phyloP scores from a whole-genome alignment of 495 filamentous ascomycete species.

The Amorphotheca resinae region DNA sequence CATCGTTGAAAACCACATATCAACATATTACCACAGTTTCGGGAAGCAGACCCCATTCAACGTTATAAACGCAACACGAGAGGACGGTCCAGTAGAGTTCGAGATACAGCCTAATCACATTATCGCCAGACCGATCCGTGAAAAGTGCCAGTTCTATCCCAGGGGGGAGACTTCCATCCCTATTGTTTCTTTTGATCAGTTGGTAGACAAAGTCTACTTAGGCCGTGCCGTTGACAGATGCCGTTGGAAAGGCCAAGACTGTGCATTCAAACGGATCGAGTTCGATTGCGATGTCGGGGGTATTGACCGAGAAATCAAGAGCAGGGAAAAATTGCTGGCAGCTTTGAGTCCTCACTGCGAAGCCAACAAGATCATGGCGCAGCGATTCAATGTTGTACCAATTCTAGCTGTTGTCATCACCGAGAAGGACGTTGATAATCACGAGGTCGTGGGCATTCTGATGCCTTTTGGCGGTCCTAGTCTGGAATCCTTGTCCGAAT shows the following conservation, averaged over 20 bases:
- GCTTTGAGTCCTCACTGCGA: neutral
- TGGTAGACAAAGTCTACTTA: conserved; percentile 3
- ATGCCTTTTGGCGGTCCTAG: conserved; percentile 3
- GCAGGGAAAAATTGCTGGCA: conserved; percentile 1
- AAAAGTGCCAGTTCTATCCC: conserved; percentile 1
- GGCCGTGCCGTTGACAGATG: conserved; percentile 2
- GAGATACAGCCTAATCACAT: conserved; percentile 1
- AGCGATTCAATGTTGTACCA: neutral
- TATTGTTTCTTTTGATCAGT: neutral
- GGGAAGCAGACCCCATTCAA: conserved; percentile 4
- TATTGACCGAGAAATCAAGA: conserved; percentile 2
- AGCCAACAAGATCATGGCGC: conserved; percentile 3
- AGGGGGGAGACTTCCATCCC: neutral
- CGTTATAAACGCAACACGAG: conserved; percentile 2
- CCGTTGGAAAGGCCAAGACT: conserved; percentile 5
- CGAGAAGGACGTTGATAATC: conserved; percentile 2
- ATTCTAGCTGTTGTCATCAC: conserved; percentile 4
- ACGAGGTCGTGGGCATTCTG: conserved; percentile 2
- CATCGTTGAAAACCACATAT: neutral
- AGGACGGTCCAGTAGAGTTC: neutral
- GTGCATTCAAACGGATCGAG: conserved; percentile 3
- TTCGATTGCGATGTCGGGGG: conserved; percentile 1
- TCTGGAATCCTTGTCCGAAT: conserved; percentile 2
- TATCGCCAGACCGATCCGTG: conserved; percentile 5
- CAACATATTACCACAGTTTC: conserved; percentile 2